Conservation (phyloP, 257 asterid species). For the Mentha longifolia region DNA sequence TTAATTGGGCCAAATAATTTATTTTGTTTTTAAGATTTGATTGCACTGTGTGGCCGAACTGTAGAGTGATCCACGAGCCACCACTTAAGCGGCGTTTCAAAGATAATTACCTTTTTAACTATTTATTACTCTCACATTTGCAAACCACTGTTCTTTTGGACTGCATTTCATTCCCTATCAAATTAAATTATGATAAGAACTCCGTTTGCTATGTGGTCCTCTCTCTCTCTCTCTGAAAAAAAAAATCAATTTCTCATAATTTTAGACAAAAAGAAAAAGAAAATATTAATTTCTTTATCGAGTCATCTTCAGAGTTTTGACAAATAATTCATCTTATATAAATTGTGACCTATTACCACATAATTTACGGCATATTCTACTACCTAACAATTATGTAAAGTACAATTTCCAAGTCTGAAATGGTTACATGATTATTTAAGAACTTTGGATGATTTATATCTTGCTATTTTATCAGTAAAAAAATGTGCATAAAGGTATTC, state of each 20-base stretch:
- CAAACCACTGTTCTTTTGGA: background rate
- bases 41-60: too few species aligned
- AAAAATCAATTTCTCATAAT: background rate
- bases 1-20: too few species aligned
- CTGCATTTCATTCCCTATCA: background rate
- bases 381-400: background rate
- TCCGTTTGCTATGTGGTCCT: background rate
- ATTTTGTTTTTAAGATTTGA: too few species aligned
- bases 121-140: background rate
- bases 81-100: background rate
- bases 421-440: background rate
- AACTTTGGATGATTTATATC: background rate
- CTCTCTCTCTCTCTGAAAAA: background rate
- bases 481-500: background rate
- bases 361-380: background rate
- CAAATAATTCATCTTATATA: background rate
- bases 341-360: background rate
- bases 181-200: background rate
- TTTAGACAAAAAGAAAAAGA: background rate
- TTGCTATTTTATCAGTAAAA: background rate
- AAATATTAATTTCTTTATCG: background rate
- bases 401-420: background rate
- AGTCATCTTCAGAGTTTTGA: constrained; percentile 8
- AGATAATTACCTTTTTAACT: background rate
- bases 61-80: background rate